A percentile compares a stretch with the other conserved stretches of the same genome.
Conservation (phyloP, 352 stramenopile genomes). For the Lagenidium giganteum region DNA sequence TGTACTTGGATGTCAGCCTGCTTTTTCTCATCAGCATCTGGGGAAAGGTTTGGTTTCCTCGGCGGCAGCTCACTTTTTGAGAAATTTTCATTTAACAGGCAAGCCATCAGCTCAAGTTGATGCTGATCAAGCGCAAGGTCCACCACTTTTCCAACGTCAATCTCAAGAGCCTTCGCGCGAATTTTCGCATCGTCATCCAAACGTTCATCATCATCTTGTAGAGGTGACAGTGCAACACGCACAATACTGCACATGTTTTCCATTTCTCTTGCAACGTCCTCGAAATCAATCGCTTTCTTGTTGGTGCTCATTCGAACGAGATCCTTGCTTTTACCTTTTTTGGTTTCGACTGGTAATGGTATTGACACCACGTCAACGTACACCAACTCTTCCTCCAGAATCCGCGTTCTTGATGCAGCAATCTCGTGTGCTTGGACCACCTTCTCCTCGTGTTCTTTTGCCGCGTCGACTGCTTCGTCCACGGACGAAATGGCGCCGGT, state of each 20-base stretch:
- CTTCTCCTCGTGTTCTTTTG: slow-evolving; percentile 2
- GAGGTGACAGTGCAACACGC: slow-evolving; percentile 27
- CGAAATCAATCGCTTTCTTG: slow-evolving; percentile 30
- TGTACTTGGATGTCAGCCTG: slow-evolving; percentile 32
- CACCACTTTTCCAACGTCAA: too few species aligned
- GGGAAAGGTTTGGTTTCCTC: background rate
- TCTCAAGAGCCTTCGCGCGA: background rate
- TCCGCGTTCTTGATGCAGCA: slow-evolving; percentile 23
- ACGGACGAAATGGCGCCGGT: slow-evolving; percentile 29
- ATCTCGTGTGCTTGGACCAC: slow-evolving; percentile 10
- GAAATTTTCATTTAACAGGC: slow-evolving; percentile 63
- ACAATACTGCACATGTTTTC: slow-evolving; percentile 42
- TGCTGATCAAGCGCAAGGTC: slow-evolving; percentile 45
- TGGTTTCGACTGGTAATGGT: slow-evolving; percentile 19
- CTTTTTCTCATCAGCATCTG: slow-evolving; percentile 36
- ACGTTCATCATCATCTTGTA: too few species aligned
- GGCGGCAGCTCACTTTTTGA: slow-evolving; percentile 12
- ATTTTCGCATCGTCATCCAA: too few species aligned
- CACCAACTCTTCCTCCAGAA: slow-evolving; percentile 23
- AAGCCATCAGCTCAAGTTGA: slow-evolving; percentile 57
- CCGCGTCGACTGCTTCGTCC: slow-evolving; percentile 23
- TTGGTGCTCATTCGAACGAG: background rate
- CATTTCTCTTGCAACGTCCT: slow-evolving; percentile 42
- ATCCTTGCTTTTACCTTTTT: slow-evolving; percentile 1
- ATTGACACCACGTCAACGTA: slow-evolving; percentile 47